Conservation (phyloP, 1,284 basidiomycete genomes). For the Rugosomyces carneus region DNA sequence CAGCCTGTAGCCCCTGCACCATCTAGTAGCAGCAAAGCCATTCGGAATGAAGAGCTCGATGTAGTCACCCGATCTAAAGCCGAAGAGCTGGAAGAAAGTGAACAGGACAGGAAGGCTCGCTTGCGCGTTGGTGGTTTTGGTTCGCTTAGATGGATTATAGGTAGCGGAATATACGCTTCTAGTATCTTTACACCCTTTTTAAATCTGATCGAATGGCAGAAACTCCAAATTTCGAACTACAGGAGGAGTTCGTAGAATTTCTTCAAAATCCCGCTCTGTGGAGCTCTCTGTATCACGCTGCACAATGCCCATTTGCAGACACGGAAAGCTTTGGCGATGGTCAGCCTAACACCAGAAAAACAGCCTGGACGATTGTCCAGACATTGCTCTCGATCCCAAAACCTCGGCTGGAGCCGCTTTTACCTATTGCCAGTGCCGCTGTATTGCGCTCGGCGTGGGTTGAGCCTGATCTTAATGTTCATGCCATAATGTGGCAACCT, state of each 20-base stretch:
- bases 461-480: slow-evolving; percentile 66
- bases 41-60: slow-evolving; percentile 25
- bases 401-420: slow-evolving; percentile 32
- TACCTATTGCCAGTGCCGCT: slow-evolving; percentile 48
- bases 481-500: slow-evolving; percentile 63
- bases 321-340: slow-evolving; percentile 47
- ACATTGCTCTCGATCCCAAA: slow-evolving; percentile 35
- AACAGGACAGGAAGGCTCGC: slow-evolving; percentile 63
- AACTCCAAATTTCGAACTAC: slow-evolving; percentile 15
- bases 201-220: slow-evolving; percentile 14
- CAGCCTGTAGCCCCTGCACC: slow-evolving; percentile 28
- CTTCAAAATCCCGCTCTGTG: slow-evolving; percentile 53
- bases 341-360: slow-evolving; percentile 65
- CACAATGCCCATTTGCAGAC: slow-evolving; percentile 40
- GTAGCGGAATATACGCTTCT: slow-evolving; percentile 28
- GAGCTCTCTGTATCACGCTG: slow-evolving; percentile 47
- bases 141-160: slow-evolving; percentile 58
- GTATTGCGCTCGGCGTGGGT: slow-evolving; percentile 73
- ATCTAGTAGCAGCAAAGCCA: slow-evolving; percentile 28
- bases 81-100: slow-evolving; percentile 60
- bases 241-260: slow-evolving; percentile 29
- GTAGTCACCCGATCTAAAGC: slow-evolving; percentile 29
- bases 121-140: slow-evolving; percentile 71
- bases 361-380: slow-evolving; percentile 52
- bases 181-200: slow-evolving; percentile 7